Base-by-base conservation (phyloP, 2,329 filamentous ascomycete genomes). In the Stenocarpella maydis region DNA sequence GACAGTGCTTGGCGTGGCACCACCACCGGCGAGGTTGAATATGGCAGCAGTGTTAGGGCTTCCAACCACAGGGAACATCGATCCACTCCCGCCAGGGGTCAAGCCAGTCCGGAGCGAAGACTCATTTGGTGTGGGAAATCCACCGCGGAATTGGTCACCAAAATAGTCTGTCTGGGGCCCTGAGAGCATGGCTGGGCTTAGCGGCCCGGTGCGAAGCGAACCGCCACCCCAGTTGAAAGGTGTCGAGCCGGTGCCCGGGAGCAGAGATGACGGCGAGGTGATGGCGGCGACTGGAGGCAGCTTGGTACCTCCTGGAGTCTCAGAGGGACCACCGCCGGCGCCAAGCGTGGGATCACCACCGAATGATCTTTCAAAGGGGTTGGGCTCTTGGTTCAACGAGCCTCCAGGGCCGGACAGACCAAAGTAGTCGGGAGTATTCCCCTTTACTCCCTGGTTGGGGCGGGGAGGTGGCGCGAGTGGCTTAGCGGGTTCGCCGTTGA, bases 321-420 rank as follows among this genome's bases (percentile, higher is more conserved):
- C 93, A 74, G 89, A 82, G 3, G 65, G 65, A 34, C 54, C 67
- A 26, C 64, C 67, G 43, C 49, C 65, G 26, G 68, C 54, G 21
- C 19, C 61, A 24, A 69, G 64, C n/a, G 61, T 65, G 58, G 85
- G 87, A 28, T 85, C 82, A 67, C 83, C 83, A 71, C 88, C 90
- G 79, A 99, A 99, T 8, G 95, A 98, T 81, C 96, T 93, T 80
- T 98, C 96, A 77, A 99, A 98, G 10, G 96, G 95, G 81, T 99
- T 98, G 71, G 94, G 94, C 84, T 98, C 96, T 79, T 92, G 88
- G 75, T 88, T 91, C 78, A 94, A 81, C 65, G 85, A 86, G 43
- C 58, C 58, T 71, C 78, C 61, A 12, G 82, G 82, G 74, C 87
- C 86, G 72, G 87, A 84, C 69, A 83, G 85, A 65, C 87, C 86